Percentiles rank a stretch among this genome's conserved stretches.
phyloP scores from a whole-genome alignment of 2,329 filamentous ascomycete genomes.

The Capronia epimyces region DNA sequence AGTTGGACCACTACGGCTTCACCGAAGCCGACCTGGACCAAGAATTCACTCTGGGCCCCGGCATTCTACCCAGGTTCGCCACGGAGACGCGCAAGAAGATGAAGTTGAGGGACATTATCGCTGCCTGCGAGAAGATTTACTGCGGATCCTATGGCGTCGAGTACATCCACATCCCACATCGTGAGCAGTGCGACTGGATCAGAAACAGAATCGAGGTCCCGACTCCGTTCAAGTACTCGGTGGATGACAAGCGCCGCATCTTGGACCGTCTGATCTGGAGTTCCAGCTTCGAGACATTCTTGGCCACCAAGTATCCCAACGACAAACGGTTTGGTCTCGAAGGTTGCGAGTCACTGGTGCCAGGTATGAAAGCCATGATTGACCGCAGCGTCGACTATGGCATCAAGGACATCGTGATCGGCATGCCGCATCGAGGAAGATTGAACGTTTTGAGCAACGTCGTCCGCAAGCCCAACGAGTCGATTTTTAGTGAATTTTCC shows the following conservation, averaged over 20 bases:
- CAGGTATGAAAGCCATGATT: conserved; percentile 98
- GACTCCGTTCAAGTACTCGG: conserved; percentile 90
- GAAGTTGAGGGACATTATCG: conserved; percentile 91
- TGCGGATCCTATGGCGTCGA: conserved; percentile 96
- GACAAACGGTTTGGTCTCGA: conserved; percentile 99
- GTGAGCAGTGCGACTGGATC: conserved; percentile 97
- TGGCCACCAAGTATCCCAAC: conserved; percentile 97
- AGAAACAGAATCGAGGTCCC: conserved; percentile 91
- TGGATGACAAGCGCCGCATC: conserved; percentile 97
- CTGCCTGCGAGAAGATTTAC: conserved; percentile 89
- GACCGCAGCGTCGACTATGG: conserved; percentile 98
- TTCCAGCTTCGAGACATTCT: conserved; percentile 92
- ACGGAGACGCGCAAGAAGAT: conserved; percentile 86
- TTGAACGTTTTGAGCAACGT: conserved; percentile 98
- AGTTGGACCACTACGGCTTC: conserved; percentile 91
- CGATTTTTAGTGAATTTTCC: conserved; percentile 97
- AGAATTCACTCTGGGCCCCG: conserved; percentile 86
- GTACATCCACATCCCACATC: conserved; percentile 97
- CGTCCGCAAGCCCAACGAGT: conserved; percentile 97
- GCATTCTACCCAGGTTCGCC: conserved; percentile 91
- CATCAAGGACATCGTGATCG: conserved; percentile 98
- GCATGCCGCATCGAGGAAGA: conserved; percentile 98
- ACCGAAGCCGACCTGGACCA: conserved; percentile 88
- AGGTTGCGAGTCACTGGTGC: conserved; percentile 92
- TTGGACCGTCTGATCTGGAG: conserved; percentile 98